Evolutionary conservation across 1,139 yeast genomes (phyloP), one percentile per base, ranked within the genome.

Genomic region (Taphrina pruni): DNA sequence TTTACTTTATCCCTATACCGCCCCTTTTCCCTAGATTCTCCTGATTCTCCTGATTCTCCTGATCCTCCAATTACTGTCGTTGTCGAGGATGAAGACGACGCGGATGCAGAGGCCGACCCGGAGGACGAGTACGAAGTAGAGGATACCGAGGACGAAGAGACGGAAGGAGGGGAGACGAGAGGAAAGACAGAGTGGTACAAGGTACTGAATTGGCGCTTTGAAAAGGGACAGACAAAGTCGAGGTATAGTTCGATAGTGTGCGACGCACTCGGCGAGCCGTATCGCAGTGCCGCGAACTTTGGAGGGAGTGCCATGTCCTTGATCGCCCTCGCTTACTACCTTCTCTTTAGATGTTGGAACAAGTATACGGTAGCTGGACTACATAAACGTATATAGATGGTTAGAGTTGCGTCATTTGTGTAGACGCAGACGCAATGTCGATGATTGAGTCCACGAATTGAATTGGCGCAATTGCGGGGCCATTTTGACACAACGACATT

Each of bases 221-320:
- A 84, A 77, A 84, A 90, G 0, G 89, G 93, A 76, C 97, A 90
- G 72, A 87, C 81, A 81, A 88, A 90, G 79, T 91, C 97, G 65
- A 90, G 78, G 78, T 85, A 91, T 60, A 91, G 70, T 71, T 86
- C 88, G 67, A 86, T 80, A 0, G 82, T 76, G 72, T 81, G 75
- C 20, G 72, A 66, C 9, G 70, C 52, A 8, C 32, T 6, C 14
- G 70, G 43, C 14, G 41, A 9, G 20, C 68, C 69, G 36, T 62
- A 58, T 32, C 71, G 38, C 21, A 70, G 67, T 14, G 67, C 69
- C n/a, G 70, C 41, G n/a, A 64, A 50, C 26, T 32, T 46, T 0
- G 61, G 56, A 1, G 35, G 41, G n/a, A 55, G 54, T 12, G 67
- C 60, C 67, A 64, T 64, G 20, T 26, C 32, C 32, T 26, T 26